A percentile compares a stretch with the other conserved stretches of the same genome.
phyloP scores from a whole-genome alignment of 345 rosid species.

The Dipteronia sinensis region DNA sequence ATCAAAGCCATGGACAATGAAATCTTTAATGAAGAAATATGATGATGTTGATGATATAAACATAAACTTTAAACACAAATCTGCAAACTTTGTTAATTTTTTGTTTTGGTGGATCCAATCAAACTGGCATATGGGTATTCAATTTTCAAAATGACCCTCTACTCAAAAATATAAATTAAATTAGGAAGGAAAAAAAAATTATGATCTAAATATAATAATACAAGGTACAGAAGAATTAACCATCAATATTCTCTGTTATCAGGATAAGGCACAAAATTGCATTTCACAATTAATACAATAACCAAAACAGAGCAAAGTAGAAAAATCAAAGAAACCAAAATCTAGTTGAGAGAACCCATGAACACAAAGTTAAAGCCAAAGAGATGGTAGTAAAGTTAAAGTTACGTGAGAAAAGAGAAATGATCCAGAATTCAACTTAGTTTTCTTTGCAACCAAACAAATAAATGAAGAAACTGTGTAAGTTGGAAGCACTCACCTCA shows the following conservation, averaged over 20 bases:
- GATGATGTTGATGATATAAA: background rate
- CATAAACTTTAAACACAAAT: background rate
- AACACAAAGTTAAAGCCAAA: background rate
- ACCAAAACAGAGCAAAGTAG: background rate
- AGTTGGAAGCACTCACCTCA: background rate
- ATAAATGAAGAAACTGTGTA: too few relatives aligned
- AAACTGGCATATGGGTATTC: background rate
- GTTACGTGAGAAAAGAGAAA: background rate
- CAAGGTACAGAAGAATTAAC: background rate
- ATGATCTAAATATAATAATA: background rate
- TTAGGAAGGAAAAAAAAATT: background rate
- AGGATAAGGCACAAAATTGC: background rate
- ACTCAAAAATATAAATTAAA: background rate
- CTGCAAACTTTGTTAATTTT: background rate
- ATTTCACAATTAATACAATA: background rate
- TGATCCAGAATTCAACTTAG: background rate
- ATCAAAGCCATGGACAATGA: background rate
- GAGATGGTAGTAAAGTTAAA: too few relatives aligned
- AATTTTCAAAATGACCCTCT: background rate
- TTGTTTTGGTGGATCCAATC: background rate
- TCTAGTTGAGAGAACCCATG: background rate
- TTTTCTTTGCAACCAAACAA: slow-evolving; percentile 4
- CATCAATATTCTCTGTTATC: background rate
- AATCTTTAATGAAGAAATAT: background rate
- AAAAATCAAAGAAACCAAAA: background rate